Evolutionary conservation across 2,329 filamentous ascomycete genomes (phyloP).

Genomic region (Ceratocystis smalleyi): DNA sequence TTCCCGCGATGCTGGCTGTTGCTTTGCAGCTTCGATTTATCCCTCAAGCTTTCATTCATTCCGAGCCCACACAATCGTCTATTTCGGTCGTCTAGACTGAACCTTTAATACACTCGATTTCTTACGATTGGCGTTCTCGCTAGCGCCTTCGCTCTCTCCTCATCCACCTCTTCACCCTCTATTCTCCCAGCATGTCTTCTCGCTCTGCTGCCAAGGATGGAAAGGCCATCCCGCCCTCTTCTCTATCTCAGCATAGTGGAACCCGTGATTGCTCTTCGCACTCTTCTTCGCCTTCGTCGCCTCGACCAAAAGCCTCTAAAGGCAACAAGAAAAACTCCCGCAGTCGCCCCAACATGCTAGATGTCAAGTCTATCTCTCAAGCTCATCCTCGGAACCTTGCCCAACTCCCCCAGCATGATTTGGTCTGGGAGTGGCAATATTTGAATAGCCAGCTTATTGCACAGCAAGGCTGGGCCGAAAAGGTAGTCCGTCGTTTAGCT

Average conservation of each 20-base stretch:
- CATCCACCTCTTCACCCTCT: background rate
- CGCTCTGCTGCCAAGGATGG: background rate
- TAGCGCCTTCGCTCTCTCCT: background rate
- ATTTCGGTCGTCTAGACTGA: background rate
- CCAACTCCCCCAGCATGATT: conserved; percentile 7
- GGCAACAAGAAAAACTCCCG: background rate
- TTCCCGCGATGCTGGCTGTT: background rate
- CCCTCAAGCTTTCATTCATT: background rate
- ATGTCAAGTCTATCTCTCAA: background rate
- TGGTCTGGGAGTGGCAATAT: conserved; percentile 12
- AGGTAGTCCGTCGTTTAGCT: conserved; percentile 11
- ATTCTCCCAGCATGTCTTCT: background rate
- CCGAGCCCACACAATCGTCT: background rate
- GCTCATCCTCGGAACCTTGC: conserved; percentile 1
- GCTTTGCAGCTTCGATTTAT: background rate
- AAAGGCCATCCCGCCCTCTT: background rate
- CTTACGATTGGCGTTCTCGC: background rate
- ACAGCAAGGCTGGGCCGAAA: conserved; percentile 11
- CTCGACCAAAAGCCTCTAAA: background rate
- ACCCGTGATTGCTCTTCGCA: background rate
- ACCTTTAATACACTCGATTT: too few relatives aligned
- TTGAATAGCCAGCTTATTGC: conserved; percentile 9
- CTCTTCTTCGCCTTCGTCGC: background rate
- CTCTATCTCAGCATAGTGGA: background rate
- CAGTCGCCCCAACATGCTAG: background rate